Evolutionary conservation across 2,329 filamentous ascomycete species (phyloP).

Genomic region (Aureobasidium sp.): DNA sequence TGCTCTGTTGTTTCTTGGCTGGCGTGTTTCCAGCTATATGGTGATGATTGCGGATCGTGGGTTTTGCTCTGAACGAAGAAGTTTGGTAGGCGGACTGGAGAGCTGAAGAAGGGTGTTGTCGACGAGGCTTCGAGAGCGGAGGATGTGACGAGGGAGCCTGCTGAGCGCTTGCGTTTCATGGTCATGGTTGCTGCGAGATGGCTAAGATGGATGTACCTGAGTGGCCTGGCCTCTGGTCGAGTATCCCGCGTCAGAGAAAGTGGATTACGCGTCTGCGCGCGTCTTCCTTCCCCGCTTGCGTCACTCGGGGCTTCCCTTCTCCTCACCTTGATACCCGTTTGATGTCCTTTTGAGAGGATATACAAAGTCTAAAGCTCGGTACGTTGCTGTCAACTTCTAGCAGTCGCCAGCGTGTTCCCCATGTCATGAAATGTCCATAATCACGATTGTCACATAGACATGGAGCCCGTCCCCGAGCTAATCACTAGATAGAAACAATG

Average conservation of each 20-base stretch:
- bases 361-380: background rate
- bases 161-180: conserved; percentile 53
- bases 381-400: background rate
- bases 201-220: background rate
- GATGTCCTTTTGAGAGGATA: background rate
- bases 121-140: conserved; percentile 32
- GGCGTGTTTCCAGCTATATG: background rate
- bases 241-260: background rate
- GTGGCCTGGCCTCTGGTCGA: background rate
- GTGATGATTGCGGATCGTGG: conserved; percentile 12
- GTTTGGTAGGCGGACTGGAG: conserved; percentile 22
- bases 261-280: background rate
- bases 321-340: background rate
- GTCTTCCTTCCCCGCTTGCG: background rate
- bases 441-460: background rate
- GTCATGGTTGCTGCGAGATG: conserved; percentile 33
- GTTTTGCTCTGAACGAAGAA: conserved; percentile 28
- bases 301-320: background rate
- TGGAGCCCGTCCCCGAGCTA: background rate
- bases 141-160: conserved; percentile 37
- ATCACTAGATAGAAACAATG: conserved; percentile 23
- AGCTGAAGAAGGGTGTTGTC: conserved; percentile 20
- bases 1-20: background rate
- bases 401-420: too few relatives aligned
- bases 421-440: too few relatives aligned